phyloP scores from a whole-genome alignment of 2,329 filamentous ascomycete genomes.

The Fusarium sacchari region DNA sequence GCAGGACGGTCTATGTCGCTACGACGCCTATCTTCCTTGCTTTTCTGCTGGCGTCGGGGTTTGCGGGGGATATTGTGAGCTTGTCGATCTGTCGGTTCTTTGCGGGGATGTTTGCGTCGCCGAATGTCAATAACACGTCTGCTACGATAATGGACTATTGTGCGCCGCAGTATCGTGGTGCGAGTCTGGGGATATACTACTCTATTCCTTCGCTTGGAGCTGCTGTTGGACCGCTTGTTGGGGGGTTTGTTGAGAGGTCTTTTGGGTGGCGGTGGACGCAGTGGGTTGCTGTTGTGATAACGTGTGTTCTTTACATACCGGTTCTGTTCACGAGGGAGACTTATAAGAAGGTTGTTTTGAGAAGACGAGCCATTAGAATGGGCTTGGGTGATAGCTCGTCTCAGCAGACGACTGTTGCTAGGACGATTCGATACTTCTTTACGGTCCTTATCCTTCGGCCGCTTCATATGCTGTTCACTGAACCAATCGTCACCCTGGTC shows the following conservation, averaged over 20 bases:
- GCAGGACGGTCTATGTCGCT: constrained; percentile 25
- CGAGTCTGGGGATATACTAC: constrained; percentile 23
- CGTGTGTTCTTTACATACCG: constrained; percentile 3
- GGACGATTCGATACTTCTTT: constrained; percentile 15
- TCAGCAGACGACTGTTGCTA: constrained; percentile 3
- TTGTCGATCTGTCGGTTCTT: constrained; percentile 23
- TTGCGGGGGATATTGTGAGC: neutral
- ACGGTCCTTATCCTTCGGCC: constrained; percentile 28
- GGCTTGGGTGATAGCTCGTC: constrained; percentile 21
- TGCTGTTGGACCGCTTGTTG: constrained; percentile 11
- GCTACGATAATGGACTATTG: constrained; percentile 29
- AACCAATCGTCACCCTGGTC: constrained; percentile 22
- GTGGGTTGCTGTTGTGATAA: constrained; percentile 22
- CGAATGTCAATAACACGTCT: constrained; percentile 28
- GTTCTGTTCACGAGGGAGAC: constrained; percentile 27
- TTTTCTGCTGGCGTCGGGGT: neutral
- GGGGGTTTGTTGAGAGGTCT: constrained; percentile 7
- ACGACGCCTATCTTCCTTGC: constrained; percentile 22
- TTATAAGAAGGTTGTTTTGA: constrained; percentile 24
- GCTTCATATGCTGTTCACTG: constrained; percentile 24
- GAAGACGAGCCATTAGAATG: constrained; percentile 16
- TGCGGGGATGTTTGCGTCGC: constrained; percentile 28
- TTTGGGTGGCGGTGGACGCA: constrained; percentile 31
- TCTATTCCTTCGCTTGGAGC: constrained; percentile 24
- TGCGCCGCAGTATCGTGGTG: neutral